phyloP scores from a whole-genome alignment of 2,329 filamentous ascomycete genomes.

The Aspergillus calidoustus region DNA sequence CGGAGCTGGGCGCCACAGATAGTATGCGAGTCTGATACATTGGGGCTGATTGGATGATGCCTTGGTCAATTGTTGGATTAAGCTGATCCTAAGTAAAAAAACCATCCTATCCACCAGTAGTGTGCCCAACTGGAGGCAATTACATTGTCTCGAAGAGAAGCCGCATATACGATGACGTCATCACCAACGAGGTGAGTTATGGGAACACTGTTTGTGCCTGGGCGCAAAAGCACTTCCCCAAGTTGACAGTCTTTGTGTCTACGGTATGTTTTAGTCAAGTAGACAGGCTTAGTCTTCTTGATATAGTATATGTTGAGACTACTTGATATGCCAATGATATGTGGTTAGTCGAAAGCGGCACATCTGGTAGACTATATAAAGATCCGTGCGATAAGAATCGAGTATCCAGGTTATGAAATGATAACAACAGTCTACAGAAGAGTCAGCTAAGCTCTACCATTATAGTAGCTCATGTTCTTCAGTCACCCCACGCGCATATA shows the following conservation, averaged over 20 bases:
- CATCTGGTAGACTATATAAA: neutral
- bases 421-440: neutral
- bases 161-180: neutral
- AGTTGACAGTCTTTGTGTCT: too few relatives aligned
- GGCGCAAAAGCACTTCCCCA: too few relatives aligned
- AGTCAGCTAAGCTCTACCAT: neutral
- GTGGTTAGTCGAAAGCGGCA: neutral
- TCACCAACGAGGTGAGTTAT: neutral
- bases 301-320: neutral
- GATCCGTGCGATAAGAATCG: neutral
- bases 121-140: neutral
- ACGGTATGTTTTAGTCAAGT: too few relatives aligned
- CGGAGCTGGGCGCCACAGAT: neutral
- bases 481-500: slow-evolving; percentile 11
- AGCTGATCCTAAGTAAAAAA: neutral
- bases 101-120: neutral
- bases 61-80: neutral
- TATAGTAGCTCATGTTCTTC: slow-evolving; percentile 7
- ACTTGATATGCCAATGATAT: neutral
- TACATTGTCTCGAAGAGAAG: neutral
- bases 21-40: neutral
- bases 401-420: neutral
- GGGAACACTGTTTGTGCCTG: too few relatives aligned
- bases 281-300: too few relatives aligned
- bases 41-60: neutral